Evolutionary conservation across 192 early-diverging fungal genomes (phyloP).

Genomic region (Coemansia sp.): DNA sequence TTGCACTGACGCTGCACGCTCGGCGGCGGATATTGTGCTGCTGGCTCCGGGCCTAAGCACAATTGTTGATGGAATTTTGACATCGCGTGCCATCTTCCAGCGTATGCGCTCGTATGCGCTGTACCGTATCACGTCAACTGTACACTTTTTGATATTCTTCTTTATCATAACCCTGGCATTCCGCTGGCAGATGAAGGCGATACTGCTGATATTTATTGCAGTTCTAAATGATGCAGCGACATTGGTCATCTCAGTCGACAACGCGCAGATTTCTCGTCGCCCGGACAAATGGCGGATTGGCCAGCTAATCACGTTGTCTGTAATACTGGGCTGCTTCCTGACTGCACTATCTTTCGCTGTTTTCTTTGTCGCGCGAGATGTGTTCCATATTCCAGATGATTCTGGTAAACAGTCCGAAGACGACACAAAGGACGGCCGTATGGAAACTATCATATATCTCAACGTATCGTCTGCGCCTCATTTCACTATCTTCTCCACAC

Average conservation of each 20-base stretch:
- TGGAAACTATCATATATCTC: constrained; percentile 92
- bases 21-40: constrained; percentile 94
- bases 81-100: constrained; percentile 92
- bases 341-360: constrained; percentile 77
- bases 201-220: constrained; percentile 83
- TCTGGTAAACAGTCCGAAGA: constrained; percentile 47
- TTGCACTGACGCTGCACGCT: constrained; percentile 94
- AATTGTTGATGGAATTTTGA: constrained; percentile 88
- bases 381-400: constrained; percentile 55
- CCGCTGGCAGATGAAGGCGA: constrained; percentile 78
- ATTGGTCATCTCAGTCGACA: constrained; percentile 90
- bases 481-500: constrained; percentile 94
- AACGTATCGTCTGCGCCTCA: constrained; percentile 89
- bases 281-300: constrained; percentile 97
- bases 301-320: constrained; percentile 80
- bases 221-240: constrained; percentile 92
- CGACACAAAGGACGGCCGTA: constrained; percentile 38
- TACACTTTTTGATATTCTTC: constrained; percentile 96
- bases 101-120: constrained; percentile 91
- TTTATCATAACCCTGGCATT: constrained; percentile 83
- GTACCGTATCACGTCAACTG: constrained; percentile 93
- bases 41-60: constrained; percentile 86
- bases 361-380: constrained; percentile 76
- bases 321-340: constrained; percentile 73
- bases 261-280: constrained; percentile 81